A percentile compares a stretch with the other conserved stretches of the same genome.
Evolutionary conservation across 164 flowering plant species (phyloP).

Genomic region (Akebia trifoliata): DNA sequence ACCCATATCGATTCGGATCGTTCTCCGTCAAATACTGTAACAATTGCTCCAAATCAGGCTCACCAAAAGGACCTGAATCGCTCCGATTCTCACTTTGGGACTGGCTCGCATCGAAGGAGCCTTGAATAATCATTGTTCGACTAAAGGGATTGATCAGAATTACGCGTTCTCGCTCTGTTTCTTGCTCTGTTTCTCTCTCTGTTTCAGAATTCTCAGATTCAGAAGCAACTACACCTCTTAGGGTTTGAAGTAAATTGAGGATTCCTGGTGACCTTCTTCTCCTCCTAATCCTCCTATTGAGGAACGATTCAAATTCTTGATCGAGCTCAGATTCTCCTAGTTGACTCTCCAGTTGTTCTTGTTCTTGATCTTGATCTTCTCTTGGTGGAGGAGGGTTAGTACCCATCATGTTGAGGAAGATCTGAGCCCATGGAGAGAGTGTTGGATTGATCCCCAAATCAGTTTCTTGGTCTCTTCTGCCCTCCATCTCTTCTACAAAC

Average conservation of each 20-base stretch:
- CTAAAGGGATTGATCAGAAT: constrained; percentile 59
- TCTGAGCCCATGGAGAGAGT: constrained; percentile 75
- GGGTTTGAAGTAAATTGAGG: constrained; percentile 53
- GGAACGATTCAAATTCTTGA: constrained; percentile 35
- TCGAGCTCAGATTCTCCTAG: constrained; percentile 45
- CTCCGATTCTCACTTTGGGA: constrained; percentile 22
- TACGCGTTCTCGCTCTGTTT: constrained; percentile 42
- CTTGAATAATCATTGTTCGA: constrained; percentile 55
- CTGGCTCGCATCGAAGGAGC: constrained; percentile 23
- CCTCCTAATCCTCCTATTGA: constrained; percentile 51
- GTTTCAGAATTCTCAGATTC: constrained; percentile 36
- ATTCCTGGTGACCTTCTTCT: constrained; percentile 63
- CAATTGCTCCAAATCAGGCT: constrained; percentile 64
- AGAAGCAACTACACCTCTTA: constrained; percentile 27
- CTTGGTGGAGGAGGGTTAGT: constrained; percentile 23
- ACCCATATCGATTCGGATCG: constrained; percentile 82
- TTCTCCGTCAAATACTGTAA: constrained; percentile 87
- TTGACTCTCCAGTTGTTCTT: constrained; percentile 3
- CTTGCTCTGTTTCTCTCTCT: constrained; percentile 26
- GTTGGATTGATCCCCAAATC: constrained; percentile 53
- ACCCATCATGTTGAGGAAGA: constrained; percentile 73
- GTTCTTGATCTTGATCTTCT: constrained; percentile 34
- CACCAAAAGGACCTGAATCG: constrained; percentile 52
- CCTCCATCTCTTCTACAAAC: constrained; percentile 66
- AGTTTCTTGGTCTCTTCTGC: constrained; percentile 13